Conservation (phyloP, 192 early-diverging fungal species). For the Lunasporangiospora selenospora region DNA sequence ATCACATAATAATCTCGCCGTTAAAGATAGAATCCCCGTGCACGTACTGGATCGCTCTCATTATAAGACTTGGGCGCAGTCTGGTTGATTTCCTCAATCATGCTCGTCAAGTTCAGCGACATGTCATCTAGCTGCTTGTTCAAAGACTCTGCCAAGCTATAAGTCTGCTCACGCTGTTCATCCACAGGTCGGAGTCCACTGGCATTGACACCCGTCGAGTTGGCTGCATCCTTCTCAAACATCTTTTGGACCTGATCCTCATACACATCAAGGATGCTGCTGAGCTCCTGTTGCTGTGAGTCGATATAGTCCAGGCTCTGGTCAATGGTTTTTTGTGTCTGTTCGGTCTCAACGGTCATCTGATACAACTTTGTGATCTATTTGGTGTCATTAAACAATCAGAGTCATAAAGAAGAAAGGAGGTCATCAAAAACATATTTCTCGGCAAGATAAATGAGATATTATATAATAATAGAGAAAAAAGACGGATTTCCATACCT, state of each 20-base stretch:
- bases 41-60: constrained; percentile 46
- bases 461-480: not conserved
- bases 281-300: constrained; percentile 83
- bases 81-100: constrained; percentile 90
- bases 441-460: constrained; percentile 5
- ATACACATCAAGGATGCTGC: constrained; percentile 79
- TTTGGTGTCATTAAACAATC: not conserved
- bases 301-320: constrained; percentile 89
- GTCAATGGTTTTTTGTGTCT: constrained; percentile 80
- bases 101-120: constrained; percentile 71
- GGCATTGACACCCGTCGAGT: constrained; percentile 52
- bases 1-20: no score
- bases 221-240: constrained; percentile 48
- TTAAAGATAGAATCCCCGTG: no score
- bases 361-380: constrained; percentile 80
- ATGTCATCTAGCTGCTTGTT: constrained; percentile 91
- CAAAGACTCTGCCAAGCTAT: constrained; percentile 84
- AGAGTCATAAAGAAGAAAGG: not conserved
- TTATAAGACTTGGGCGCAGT: constrained; percentile 39
- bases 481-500: constrained; percentile 64
- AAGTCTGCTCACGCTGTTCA: constrained; percentile 86
- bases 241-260: constrained; percentile 69
- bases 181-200: constrained; percentile 69
- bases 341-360: constrained; percentile 74
- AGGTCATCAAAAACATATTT: constrained; percentile 3